Base-by-base conservation (phyloP, 805 yeast genomes). In the Ogataea paraovalis region DNA sequence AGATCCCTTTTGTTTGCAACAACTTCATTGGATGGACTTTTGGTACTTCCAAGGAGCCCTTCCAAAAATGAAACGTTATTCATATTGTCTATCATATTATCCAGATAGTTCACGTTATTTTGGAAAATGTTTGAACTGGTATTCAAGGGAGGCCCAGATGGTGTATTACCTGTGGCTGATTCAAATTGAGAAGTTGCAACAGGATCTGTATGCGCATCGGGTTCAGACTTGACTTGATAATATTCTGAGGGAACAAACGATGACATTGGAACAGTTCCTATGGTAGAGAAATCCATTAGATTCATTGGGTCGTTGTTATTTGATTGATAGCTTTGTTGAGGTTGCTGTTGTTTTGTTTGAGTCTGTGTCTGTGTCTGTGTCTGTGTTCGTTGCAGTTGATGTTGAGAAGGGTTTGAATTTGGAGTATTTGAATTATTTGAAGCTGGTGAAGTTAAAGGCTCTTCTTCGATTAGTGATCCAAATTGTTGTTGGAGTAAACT, bases 181-280 rank as follows among this genome's bases (percentile, higher is more conserved):
- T 34, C 38, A 34, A 34, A 34, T 10, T 34, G 38, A 4, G 38
- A 34, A n/a, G 20, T 34, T 5, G 19, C 38, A 4, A 20, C 4
- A 16, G 38, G 38, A 34, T 34, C 28, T 25, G 28, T 25, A 7
- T 10, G 6, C 10, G 28, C 6, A 6, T 25, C 28, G 9, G 28
- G 23, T 25, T 12, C 2, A 18, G 5, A 10, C 18, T 40, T 13
- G 3, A n/a, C 8, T 27, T 19, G 22, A 18, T 18, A 27, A 27
- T n/a, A 12, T 9, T 30, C 14, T 21, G 16, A 10, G 6, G 45
- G 45, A 4, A 25, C 8, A 18, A 39, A 44, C 13, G 42, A 38
- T 4, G 46, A 44, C 30, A 39, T 30, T 32, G 46, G 46, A 13
- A 44, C 23, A 22, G 39, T 32, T 6, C 46, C 46, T 28, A 44